A percentile compares a stretch with the other conserved stretches of the same genome.
Evolutionary conservation across 2,329 filamentous ascomycete species (phyloP).

Genomic region (Colletotrichum karsti): DNA sequence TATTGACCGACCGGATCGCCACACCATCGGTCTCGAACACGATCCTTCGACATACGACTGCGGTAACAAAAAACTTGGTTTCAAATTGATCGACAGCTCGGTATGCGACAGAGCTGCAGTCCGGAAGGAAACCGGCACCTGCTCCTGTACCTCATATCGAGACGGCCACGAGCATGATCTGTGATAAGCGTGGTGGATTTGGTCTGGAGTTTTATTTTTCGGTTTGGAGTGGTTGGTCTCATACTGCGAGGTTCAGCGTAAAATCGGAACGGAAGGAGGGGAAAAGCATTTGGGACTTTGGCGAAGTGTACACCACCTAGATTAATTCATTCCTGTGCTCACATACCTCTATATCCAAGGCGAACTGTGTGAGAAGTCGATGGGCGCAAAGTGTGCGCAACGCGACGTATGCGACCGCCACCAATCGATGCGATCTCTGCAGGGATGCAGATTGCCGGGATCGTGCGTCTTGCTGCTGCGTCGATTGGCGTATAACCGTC

Average conservation of each 20-base stretch:
- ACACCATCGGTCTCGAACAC: not conserved
- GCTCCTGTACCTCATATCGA: not conserved
- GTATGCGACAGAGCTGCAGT: not conserved
- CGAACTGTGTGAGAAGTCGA: not conserved
- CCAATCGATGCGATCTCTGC: conserved; percentile 16
- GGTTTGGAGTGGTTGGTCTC: not conserved
- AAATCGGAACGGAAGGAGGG: conserved; percentile 5
- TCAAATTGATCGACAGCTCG: conserved; percentile 6
- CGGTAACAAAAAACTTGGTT: not conserved
- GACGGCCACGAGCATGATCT: conserved; percentile 4
- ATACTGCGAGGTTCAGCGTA: not conserved
- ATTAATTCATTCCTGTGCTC: conserved; percentile 11
- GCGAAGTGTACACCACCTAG: conserved; percentile 18
- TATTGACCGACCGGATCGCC: not conserved
- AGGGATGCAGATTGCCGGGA: conserved; percentile 25
- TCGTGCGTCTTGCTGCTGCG: conserved; percentile 5
- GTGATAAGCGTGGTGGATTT: not conserved
- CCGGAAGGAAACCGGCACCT: not conserved
- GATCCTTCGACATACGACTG: not conserved
- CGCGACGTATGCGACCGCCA: not conserved
- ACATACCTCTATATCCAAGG: not conserved
- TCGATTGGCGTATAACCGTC: conserved; percentile 14
- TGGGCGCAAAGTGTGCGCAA: not conserved
- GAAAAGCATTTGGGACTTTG: not conserved
- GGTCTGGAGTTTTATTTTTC: not conserved